Evolutionary conservation across 2,329 filamentous ascomycete genomes (phyloP).

Genomic region (Claviceps sp.): DNA sequence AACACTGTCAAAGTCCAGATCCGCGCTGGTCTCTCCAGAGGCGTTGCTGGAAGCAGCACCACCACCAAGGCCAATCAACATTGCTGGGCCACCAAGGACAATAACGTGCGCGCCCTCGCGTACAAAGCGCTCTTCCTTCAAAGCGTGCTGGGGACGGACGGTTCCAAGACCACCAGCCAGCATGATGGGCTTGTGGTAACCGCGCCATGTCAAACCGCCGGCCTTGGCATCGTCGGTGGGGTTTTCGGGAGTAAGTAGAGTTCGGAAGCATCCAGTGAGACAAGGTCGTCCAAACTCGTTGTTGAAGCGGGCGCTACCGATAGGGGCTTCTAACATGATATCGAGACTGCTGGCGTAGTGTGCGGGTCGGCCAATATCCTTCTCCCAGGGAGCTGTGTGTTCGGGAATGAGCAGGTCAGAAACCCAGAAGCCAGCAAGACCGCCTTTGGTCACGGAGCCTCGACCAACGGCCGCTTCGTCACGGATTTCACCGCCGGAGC

Average conservation of each 20-base stretch:
- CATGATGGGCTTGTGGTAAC: conserved; percentile 98
- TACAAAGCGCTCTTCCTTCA: conserved; percentile 71
- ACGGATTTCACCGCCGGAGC: conserved; percentile 88
- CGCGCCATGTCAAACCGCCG: conserved; percentile 46
- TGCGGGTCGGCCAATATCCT: conserved; percentile 74
- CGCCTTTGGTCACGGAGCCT: conserved; percentile 86
- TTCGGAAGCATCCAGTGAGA: conserved; percentile 82
- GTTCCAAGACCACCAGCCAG: conserved; percentile 92
- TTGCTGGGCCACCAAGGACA: conserved; percentile 88
- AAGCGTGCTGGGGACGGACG: conserved; percentile 76
- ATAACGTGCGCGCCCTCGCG: conserved; percentile 80
- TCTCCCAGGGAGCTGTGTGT: conserved; percentile 74
- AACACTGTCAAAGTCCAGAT: conserved; percentile 93
- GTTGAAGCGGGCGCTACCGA: conserved; percentile 91
- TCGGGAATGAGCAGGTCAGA: conserved; percentile 87
- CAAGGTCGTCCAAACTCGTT: conserved; percentile 93
- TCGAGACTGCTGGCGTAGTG: conserved; percentile 91
- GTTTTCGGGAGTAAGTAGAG: conserved; percentile 48
- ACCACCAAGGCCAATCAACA: conserved; percentile 93
- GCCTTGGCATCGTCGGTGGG: conserved; percentile 19
- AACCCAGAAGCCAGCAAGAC: conserved; percentile 84
- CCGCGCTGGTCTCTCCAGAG: conserved; percentile 76
- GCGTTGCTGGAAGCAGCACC: conserved; percentile 87
- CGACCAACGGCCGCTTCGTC: conserved; percentile 90
- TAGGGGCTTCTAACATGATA: conserved; percentile 95